Base-by-base conservation (phyloP, 225 moss, liverwort and hornwort species). In the Ulota crispa region DNA sequence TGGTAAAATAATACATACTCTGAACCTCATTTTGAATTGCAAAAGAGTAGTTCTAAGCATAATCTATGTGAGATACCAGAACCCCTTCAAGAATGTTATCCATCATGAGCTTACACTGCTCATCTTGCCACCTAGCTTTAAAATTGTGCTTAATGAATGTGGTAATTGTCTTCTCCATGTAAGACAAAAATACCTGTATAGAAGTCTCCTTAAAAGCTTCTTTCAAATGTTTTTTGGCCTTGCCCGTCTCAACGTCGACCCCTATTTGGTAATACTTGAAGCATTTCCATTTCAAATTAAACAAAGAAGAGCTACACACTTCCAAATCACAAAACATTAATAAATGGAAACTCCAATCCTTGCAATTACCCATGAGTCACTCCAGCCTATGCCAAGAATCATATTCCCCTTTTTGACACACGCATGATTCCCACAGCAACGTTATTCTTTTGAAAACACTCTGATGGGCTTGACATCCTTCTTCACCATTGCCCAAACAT, bases 291-390 rank as follows among this genome's bases (percentile, higher is more conserved):
- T 79, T 79, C 47, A 77, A 2, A 2, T 12, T 3, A 8, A 79
- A 68, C 2, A 39, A 52, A 15, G 18, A 6, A 39, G 53, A n/a
- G 37, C 23, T 54, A 23, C 11, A 12, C 11, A 79, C n/a, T 23
- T 79, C 23, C 1, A 36, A 23, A 0, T 55, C 68, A 10, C 68
- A 79, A 3, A 79, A 13, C 0, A 3, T 3, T 55, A 79, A 45
- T 11, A 79, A 24, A 41, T 79, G 37, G 24, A 68, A 79, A 23
- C 54, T 56, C 41, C 68, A 79, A 23, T 41, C 3, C 15, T 21
- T 10, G 57, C 68, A 79, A 9, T 67, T 24, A 8, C 21, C 78
- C 68, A 79, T 79, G 10, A 56, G 68, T 5, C 78, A 79, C 7
- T 69, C 24, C 4, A 69, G 37, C 14, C 28, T 79, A 31, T 69